phyloP scores from a whole-genome alignment of 225 moss, liverwort and hornwort genomes.

The Thuidium tamariscinum region DNA sequence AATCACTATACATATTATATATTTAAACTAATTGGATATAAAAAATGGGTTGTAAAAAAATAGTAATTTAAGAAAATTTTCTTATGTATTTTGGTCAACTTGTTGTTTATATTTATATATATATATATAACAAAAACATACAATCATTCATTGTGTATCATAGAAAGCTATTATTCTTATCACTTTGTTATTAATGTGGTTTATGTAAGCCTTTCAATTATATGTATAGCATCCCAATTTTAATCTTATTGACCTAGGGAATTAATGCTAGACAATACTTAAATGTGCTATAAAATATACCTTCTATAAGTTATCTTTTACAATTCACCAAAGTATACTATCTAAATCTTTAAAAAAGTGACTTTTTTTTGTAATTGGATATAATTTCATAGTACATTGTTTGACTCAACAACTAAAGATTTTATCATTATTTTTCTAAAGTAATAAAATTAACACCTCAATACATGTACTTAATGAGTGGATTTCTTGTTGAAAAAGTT shows the following conservation, averaged over 20 bases:
- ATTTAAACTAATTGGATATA: not conserved
- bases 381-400: not conserved
- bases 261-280: rapidly evolving
- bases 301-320: not conserved
- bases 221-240: not conserved
- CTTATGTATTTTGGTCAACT: not conserved
- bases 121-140: not conserved
- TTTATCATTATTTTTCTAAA: too few species aligned
- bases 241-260: rapidly evolving
- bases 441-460: not conserved
- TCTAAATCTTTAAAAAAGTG: too few species aligned
- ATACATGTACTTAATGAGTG: too few species aligned
- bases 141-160: not conserved
- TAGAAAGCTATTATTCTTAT: not conserved
- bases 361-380: rapidly evolving
- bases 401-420: not conserved
- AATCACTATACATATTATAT: too few species aligned
- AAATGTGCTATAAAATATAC: not conserved
- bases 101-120: too few species aligned
- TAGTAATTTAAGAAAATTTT: not conserved
- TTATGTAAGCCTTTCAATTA: too few species aligned
- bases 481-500: not conserved
- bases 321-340: not conserved
- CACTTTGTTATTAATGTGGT: rapidly evolving
- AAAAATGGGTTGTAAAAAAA: not conserved